phyloP scores from a whole-genome alignment of 1,284 basidiomycete genomes.

The Pseudozyma sp. region DNA sequence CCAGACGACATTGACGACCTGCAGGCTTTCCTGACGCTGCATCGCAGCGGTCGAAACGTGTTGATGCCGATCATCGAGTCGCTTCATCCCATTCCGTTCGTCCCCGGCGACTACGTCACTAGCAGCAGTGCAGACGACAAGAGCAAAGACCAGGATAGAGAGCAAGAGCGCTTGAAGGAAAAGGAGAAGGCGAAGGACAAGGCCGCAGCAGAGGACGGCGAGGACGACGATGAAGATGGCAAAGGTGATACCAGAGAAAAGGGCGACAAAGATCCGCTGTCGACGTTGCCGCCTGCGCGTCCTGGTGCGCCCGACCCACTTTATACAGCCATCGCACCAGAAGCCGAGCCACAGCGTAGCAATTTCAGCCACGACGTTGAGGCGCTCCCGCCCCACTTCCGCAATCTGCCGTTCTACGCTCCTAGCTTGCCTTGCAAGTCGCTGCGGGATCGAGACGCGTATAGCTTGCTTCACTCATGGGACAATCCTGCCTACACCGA shows the following conservation, averaged over 20 bases:
- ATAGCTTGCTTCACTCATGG: conserved; percentile 24
- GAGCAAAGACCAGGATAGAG: conserved; percentile 25
- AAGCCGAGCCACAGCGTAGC: conserved; percentile 21
- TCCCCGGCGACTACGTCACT: conserved; percentile 29
- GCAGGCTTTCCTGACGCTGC: conserved; percentile 47
- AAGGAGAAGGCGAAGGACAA: conserved; percentile 34
- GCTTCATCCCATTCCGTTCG: conserved; percentile 46
- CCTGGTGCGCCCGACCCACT: conserved; percentile 45
- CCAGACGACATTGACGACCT: conserved; percentile 50
- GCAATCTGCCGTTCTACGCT: conserved; percentile 40
- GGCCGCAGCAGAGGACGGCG: conserved; percentile 25
- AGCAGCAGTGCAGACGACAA: conserved; percentile 21
- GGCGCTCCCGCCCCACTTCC: conserved; percentile 34
- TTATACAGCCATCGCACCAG: conserved; percentile 42
- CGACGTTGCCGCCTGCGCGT: conserved; percentile 36
- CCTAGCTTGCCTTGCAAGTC: conserved; percentile 18
- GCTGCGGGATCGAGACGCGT: neutral
- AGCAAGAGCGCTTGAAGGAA: conserved; percentile 17
- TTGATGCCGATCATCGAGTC: conserved; percentile 55
- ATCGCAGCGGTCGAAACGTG: conserved; percentile 24
- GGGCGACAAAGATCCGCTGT: conserved; percentile 46
- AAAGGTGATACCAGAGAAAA: conserved; percentile 33
- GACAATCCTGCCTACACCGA: conserved; percentile 46
- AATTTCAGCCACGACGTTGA: conserved; percentile 42
- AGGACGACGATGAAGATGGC: conserved; percentile 42